phyloP scores from a whole-genome alignment of 1,284 basidiomycete species.

The Ustilago bromivora region DNA sequence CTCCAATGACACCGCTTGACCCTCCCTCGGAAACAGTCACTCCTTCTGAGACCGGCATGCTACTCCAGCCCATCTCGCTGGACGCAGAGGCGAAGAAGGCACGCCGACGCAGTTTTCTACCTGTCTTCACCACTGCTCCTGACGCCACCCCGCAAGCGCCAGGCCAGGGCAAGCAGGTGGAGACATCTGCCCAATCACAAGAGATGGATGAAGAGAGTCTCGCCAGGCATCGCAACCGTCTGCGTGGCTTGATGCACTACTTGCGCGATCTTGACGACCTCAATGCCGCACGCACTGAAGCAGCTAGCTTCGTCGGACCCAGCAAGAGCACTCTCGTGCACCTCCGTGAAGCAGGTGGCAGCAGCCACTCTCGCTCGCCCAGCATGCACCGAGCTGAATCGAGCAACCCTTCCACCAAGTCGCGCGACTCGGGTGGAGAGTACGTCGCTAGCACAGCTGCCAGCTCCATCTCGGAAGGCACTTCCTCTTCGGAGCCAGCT shows the following conservation, averaged over 20 bases:
- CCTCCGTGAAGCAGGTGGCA: conserved; percentile 21
- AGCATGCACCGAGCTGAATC: conserved; percentile 45
- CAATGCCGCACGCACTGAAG: conserved; percentile 29
- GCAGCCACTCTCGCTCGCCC: conserved; percentile 24
- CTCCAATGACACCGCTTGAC: conserved; percentile 30
- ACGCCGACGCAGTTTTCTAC: conserved; percentile 43
- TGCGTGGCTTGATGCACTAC: conserved; percentile 92
- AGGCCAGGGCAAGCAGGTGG: background rate
- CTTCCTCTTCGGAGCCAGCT: conserved; percentile 15
- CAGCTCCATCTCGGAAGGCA: conserved; percentile 32
- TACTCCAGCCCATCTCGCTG: conserved; percentile 20
- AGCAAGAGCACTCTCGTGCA: conserved; percentile 37
- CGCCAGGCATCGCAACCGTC: conserved; percentile 76
- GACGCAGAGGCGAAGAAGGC: conserved; percentile 36
- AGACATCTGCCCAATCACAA: background rate
- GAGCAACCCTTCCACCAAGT: conserved; percentile 47
- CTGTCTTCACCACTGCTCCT: conserved; percentile 23
- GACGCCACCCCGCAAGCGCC: background rate
- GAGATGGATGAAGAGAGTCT: conserved; percentile 44
- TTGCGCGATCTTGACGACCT: conserved; percentile 94
- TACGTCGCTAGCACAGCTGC: conserved; percentile 38
- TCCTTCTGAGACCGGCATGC: background rate
- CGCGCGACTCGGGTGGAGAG: conserved; percentile 38
- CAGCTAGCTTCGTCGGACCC: conserved; percentile 26
- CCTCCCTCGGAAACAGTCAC: conserved; percentile 12